Evolutionary conservation across 177 flowering plant species (phyloP), one percentile per base, ranked within the genome.

Genomic region (Vitis hybrid): DNA sequence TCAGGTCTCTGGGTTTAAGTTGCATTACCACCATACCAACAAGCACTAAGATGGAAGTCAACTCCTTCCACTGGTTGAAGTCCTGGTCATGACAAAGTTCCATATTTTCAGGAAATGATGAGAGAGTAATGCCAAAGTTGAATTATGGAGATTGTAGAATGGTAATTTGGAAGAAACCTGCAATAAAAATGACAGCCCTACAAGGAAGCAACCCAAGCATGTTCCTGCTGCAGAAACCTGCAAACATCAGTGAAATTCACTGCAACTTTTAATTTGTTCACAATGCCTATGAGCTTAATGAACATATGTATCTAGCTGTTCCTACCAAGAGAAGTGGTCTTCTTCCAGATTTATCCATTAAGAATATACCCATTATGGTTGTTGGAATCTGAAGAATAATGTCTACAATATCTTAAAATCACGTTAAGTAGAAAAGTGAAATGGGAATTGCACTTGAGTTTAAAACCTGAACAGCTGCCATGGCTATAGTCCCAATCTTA

Each of bases 281-380:
- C 30, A 26, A 26, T 26, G 30, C 30, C 30, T 26, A 26, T 26
- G 30, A 26, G 30, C 30, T 26, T 2, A 6, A 34, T 34, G 6
- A 34, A 5, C 1, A 34, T 34, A 6, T 5, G 8, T 4, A 5
- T 1, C 45, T 34, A 5, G 45, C 8, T 7, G 6, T 68, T 63
- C 63, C 59, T 68, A 86, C 90, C 82, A 86, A 51, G 26, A 86
- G 69, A 77, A 86, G 85, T 11, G 84, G 82, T 9, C 85, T 66
- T 66, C 90, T 11, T 61, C 90, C 90, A n/a, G 80, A 79, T 78
- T 64, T 84, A 56, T 86, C 90, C 76, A 79, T 76, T 63, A 86
- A 65, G 2, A 81, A 11, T 13, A 70, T 71, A 56, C 86, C 82
- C 56, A 81, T 23, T 13, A 34, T 39, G 1, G 83, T 64, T 76